A percentile compares a stretch with the other conserved stretches of the same genome.
These are phyloP conservation scores for Histomonas meleagridis DNA, from an alignment of 208 protist species.

Conservation along the genomic window DNA sequence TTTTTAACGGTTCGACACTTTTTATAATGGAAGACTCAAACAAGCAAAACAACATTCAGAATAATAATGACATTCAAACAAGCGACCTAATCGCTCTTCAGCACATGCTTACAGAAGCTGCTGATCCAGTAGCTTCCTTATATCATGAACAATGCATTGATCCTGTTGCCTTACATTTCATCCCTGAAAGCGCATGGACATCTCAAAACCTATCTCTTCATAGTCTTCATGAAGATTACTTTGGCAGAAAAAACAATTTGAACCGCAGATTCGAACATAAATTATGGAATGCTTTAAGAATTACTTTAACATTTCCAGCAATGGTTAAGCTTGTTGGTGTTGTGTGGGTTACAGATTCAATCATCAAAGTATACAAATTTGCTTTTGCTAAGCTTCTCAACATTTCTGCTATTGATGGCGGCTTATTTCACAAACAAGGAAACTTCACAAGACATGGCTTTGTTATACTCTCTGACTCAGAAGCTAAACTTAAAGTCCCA, in stretches of 20 bases:
- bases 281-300: not conserved
- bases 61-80: not conserved
- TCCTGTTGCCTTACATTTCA: not conserved
- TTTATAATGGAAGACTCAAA: too few relatives aligned
- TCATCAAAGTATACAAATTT: not conserved
- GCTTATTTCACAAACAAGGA: conserved; percentile 11
- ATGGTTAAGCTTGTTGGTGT: not conserved
- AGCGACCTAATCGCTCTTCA: not conserved
- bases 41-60: too few relatives aligned
- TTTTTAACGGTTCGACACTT: too few relatives aligned
- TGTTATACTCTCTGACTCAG: not conserved
- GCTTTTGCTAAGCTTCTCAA: not conserved
- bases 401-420: not conserved
- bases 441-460: conserved; percentile 4
- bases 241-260: not conserved
- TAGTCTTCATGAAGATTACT: not conserved
- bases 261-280: conserved; percentile 27
- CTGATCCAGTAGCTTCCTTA: not conserved
- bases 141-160: not conserved
- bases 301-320: not conserved
- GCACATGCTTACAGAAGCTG: not conserved
- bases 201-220: not conserved
- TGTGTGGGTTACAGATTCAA: not conserved
- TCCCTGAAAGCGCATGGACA: not conserved
- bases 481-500: not conserved